Conservation (phyloP, 345 rosid species). For the Excoecaria agallocha region DNA sequence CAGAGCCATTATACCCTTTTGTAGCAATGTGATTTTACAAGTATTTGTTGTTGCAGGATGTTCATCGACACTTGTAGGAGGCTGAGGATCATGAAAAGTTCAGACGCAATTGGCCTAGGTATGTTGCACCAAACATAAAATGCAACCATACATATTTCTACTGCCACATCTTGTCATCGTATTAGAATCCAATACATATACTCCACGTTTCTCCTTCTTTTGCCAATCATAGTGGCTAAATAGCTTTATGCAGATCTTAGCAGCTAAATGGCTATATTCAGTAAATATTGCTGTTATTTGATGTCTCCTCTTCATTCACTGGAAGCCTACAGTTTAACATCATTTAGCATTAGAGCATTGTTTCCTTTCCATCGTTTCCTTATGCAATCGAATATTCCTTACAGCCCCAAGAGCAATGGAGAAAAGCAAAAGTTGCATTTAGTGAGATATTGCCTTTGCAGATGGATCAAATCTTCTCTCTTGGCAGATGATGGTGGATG, state of each 20-base stretch:
- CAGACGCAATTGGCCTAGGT: constrained; percentile 30
- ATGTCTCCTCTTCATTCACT: too few relatives aligned
- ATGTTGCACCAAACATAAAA: background rate
- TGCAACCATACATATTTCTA: background rate
- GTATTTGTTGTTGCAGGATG: constrained; percentile 22
- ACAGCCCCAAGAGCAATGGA: constrained; percentile 74
- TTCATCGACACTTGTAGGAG: constrained; percentile 22
- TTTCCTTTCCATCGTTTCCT: too few relatives aligned
- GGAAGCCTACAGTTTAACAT: too few relatives aligned
- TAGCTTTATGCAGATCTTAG: background rate
- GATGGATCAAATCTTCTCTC: background rate
- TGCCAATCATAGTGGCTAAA: background rate
- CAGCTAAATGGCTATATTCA: too few relatives aligned
- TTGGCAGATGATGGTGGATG: background rate
- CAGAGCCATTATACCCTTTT: background rate
- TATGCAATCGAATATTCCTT: background rate
- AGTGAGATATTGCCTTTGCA: constrained; percentile 4
- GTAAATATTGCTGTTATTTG: too few relatives aligned
- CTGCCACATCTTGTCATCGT: background rate
- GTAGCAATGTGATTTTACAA: background rate
- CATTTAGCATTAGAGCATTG: too few relatives aligned
- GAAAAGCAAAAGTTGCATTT: constrained; percentile 51
- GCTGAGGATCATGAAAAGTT: constrained; percentile 29
- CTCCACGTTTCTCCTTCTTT: background rate
- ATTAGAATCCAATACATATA: background rate